Conservation (phyloP, 345 rosid species). For the Populus deltoides region DNA sequence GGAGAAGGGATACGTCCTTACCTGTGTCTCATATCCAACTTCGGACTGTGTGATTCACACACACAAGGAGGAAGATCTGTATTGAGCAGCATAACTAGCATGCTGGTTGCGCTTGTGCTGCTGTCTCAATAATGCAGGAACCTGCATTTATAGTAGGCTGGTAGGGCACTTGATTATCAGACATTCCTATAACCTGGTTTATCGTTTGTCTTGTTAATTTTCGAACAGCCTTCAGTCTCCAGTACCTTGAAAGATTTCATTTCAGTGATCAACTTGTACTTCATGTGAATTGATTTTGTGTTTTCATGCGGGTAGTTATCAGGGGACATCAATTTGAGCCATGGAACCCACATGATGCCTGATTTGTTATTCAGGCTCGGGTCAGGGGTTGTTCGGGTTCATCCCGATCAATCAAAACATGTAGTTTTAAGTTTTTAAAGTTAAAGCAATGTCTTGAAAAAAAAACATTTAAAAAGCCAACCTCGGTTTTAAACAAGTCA, state of each 20-base stretch:
- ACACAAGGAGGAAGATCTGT: slow-evolving; percentile 32
- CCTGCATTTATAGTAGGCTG: not conserved
- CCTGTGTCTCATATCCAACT: slow-evolving; percentile 23
- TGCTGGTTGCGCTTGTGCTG: not conserved
- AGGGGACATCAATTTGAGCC: not conserved
- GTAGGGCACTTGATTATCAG: not conserved
- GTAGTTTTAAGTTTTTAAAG: no score
- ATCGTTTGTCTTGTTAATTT: not conserved
- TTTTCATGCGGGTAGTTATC: not conserved
- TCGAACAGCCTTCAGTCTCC: not conserved
- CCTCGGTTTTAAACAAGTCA: no score
- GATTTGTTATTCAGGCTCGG: not conserved
- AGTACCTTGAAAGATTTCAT: not conserved
- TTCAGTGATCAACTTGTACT: not conserved
- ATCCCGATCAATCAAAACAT: no score
- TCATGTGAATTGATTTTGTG: not conserved
- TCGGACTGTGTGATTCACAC: slow-evolving; percentile 27
- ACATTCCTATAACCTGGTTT: not conserved
- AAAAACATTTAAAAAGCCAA: no score
- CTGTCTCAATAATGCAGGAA: not conserved
- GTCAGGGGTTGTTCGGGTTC: no score
- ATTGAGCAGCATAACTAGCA: not conserved
- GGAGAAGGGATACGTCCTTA: slow-evolving; percentile 22
- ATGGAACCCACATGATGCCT: not conserved
- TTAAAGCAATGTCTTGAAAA: no score